Conservation (phyloP, 139 green algal genomes). For the Chlamydomonas urium region DNA sequence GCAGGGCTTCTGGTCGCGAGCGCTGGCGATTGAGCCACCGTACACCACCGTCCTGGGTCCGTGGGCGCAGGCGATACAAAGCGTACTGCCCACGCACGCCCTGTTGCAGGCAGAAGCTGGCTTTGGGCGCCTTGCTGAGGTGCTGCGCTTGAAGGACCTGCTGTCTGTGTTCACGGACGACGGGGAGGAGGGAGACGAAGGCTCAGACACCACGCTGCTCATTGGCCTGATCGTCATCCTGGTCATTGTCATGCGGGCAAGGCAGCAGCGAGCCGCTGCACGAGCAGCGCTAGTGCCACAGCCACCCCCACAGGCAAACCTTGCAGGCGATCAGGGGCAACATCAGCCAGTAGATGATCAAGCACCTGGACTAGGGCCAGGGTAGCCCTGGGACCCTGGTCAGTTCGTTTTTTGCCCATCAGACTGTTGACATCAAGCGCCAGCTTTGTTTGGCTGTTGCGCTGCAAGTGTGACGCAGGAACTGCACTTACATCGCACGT, state of each 20-base stretch:
- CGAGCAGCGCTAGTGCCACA: neutral
- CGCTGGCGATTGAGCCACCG: slow-evolving; percentile 24
- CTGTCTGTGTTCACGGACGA: neutral
- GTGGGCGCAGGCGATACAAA: neutral
- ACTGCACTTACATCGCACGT: too few relatives aligned
- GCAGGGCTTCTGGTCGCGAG: neutral
- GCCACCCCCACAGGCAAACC: neutral
- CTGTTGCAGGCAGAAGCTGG: slow-evolving; percentile 10
- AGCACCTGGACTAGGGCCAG: neutral
- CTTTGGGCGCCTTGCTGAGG: neutral
- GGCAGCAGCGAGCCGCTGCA: slow-evolving; percentile 8
- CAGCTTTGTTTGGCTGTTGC: neutral
- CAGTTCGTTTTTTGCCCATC: neutral
- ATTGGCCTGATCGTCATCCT: slow-evolving; percentile 2
- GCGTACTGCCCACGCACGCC: slow-evolving; percentile 5
- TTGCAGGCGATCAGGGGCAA: neutral
- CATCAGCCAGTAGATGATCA: neutral
- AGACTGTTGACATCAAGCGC: neutral
- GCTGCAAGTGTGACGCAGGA: too few relatives aligned
- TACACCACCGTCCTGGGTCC: slow-evolving; percentile 26
- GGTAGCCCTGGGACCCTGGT: neutral
- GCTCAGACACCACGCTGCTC: slow-evolving; percentile 6
- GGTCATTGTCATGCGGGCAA: slow-evolving; percentile 3
- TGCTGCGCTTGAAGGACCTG: neutral
- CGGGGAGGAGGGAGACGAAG: slow-evolving; percentile 1